Conservation (phyloP, 805 yeast genomes). For the Scheffersomyces spartinae region DNA sequence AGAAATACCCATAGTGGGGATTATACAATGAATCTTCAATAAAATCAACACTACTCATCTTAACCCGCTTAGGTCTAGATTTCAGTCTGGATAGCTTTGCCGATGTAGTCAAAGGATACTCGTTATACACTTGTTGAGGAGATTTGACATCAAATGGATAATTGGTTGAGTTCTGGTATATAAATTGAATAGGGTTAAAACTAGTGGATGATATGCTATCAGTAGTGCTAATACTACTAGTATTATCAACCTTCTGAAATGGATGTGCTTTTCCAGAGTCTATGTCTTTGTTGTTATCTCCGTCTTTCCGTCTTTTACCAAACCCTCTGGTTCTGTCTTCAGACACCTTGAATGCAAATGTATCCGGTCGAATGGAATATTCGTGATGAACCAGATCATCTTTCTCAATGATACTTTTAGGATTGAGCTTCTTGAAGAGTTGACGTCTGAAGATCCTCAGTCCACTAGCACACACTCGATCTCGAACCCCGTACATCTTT, state of each 20-base stretch:
- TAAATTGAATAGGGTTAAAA: slow-evolving; percentile 21
- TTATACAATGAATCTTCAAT: slow-evolving; percentile 80
- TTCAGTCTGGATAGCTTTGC: slow-evolving; percentile 18
- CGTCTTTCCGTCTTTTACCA: slow-evolving; percentile 3
- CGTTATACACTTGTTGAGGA: slow-evolving; percentile 28
- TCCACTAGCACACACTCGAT: too few species aligned
- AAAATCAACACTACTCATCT: slow-evolving; percentile 69
- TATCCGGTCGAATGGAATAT: slow-evolving; percentile 33
- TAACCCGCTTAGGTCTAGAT: slow-evolving; percentile 46
- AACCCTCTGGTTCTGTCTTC: slow-evolving; percentile 8
- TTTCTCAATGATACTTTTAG: slow-evolving; percentile 8
- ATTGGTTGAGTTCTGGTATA: slow-evolving; percentile 28
- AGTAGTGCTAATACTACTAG: too few species aligned
- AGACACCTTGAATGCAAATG: slow-evolving; percentile 31
- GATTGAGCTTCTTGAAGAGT: slow-evolving; percentile 12
- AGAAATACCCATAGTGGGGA: slow-evolving; percentile 73
- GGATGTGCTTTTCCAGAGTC: slow-evolving; percentile 10
- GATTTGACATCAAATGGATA: slow-evolving; percentile 26
- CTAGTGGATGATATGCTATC: too few species aligned
- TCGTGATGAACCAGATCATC: slow-evolving; percentile 22
- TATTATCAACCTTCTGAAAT: slow-evolving; percentile 9
- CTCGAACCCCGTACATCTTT: too few species aligned
- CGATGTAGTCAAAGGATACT: slow-evolving; percentile 22
- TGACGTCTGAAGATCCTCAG: too few species aligned
- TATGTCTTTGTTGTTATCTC: not conserved